Evolutionary conservation across 2,329 filamentous ascomycete genomes (phyloP), one percentile per base, ranked within the genome.

Genomic region (Hypoxylon sp.): DNA sequence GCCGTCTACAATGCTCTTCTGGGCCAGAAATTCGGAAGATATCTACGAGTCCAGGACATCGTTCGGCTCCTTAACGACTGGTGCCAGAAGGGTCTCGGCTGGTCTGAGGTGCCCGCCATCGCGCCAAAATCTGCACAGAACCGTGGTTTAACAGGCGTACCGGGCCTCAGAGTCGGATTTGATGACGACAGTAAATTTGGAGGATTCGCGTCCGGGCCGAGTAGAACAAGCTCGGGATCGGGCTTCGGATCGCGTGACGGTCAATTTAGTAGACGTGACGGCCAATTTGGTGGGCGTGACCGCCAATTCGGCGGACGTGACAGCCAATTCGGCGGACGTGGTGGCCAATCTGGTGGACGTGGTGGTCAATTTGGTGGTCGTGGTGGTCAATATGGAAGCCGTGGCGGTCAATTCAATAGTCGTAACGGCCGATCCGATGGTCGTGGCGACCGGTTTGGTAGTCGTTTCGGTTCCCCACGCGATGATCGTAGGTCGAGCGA

Each of bases 1-100:
- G 77, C 79, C 2, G 81, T 83, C 0, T 93, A 92, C 78, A 76
- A 79, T 16, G 84, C 86, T 7, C 76, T 87, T 46, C 83, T 92
- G 44, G 87, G 89, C 55, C 80, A 80, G 44, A 84, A 79, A 70
- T 75, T 66, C 26, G 67, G 79, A 33, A 79, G 82, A 73, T 73
- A 77, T 50, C 57, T 73, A 6, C n/a, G 40, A 1, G 74, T 75
- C 33, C 72, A 77, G 12, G 72, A 75, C 1, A 69, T 84, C 6
- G 78, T 88, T 16, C 71, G 81, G 2, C 79, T 82, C 18, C 76
- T 90, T 67, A 89, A 89, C 74, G 74, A 80, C n/a, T 85, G 87
- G 80, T 78, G 80, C 48, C 72, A 74, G 18, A 73, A 79, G 14
- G 85, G 81, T 18, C 86, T 86, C 81, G 85, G 86, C 40, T 82